These are phyloP conservation scores for Venustampulla echinocandica DNA, from an alignment of 495 filamentous ascomycete species.

Conservation along the genomic window DNA sequence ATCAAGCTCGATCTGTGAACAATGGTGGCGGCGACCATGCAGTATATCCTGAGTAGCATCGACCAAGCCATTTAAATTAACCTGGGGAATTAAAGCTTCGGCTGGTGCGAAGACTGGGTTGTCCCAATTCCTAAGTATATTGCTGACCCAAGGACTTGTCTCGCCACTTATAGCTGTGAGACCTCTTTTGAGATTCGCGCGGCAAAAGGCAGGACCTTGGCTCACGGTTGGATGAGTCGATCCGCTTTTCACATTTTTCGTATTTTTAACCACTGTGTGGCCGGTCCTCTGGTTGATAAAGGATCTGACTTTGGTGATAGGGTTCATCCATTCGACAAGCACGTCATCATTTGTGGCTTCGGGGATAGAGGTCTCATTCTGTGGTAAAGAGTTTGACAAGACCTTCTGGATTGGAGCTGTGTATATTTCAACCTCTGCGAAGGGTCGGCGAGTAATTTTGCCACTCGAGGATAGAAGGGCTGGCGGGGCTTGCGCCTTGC, in stretches of 20 bases:
- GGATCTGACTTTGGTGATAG: conserved; percentile 48
- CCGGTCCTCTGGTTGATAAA: conserved; percentile 56
- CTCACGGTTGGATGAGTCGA: no score
- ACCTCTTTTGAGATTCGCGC: neutral
- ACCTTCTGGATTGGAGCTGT: no score
- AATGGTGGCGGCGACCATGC: conserved; percentile 10
- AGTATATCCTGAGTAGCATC: conserved; percentile 37
- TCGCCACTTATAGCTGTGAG: conserved; percentile 14
- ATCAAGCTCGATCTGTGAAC: conserved; percentile 20
- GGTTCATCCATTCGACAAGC: conserved; percentile 58
- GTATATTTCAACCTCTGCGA: conserved; percentile 12
- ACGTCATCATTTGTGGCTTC: conserved; percentile 21
- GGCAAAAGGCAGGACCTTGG: neutral
- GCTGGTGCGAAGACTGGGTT: conserved; percentile 32
- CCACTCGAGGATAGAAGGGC: conserved; percentile 6
- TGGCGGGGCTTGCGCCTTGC: neutral
- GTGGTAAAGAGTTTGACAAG: neutral
- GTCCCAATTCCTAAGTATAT: conserved; percentile 29
- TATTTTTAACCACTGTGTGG: conserved; percentile 24
- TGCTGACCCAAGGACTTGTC: conserved; percentile 31
- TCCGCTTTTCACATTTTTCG: no score
- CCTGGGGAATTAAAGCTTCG: conserved; percentile 26
- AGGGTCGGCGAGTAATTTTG: conserved; percentile 15
- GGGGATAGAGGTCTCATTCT: neutral
- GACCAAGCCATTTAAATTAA: conserved; percentile 25